phyloP scores from a whole-genome alignment of 805 yeast genomes.

The Kodamaea fukazawae region DNA sequence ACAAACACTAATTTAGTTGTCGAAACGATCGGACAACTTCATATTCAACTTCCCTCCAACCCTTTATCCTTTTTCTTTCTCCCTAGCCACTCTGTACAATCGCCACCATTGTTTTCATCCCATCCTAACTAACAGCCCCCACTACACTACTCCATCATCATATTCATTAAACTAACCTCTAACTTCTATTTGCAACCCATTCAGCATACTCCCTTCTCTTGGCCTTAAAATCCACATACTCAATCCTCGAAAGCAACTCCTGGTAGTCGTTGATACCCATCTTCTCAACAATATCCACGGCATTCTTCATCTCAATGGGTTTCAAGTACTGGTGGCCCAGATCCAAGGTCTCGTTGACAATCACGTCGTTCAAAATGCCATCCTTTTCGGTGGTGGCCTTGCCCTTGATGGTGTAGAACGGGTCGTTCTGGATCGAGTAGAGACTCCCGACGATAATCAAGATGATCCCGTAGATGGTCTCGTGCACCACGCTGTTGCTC shows the following conservation, averaged over 20 bases:
- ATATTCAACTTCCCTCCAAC: too few relatives aligned
- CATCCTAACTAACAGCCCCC: too few relatives aligned
- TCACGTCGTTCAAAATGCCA: slow-evolving; percentile 9
- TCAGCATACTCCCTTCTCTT: slow-evolving; percentile 45
- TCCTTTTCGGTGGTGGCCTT: slow-evolving; percentile 9
- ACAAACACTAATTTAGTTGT: too few relatives aligned
- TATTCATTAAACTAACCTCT: neutral
- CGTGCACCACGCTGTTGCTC: slow-evolving; percentile 50
- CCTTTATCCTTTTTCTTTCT: too few relatives aligned
- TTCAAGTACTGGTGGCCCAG: slow-evolving; percentile 36
- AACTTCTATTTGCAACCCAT: slow-evolving; percentile 22
- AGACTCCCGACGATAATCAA: slow-evolving; percentile 41
- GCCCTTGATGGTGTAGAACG: slow-evolving; percentile 11
- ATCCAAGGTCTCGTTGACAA: slow-evolving; percentile 13
- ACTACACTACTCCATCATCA: too few relatives aligned
- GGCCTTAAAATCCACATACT: slow-evolving; percentile 47
- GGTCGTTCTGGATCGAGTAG: slow-evolving; percentile 23
- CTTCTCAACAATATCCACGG: slow-evolving; percentile 46
- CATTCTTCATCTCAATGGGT: slow-evolving; percentile 46
- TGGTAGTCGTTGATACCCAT: slow-evolving; percentile 49
- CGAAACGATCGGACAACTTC: too few relatives aligned
- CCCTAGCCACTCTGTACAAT: too few relatives aligned
- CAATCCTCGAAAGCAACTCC: slow-evolving; percentile 47
- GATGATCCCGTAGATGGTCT: slow-evolving; percentile 47
- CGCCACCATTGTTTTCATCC: too few relatives aligned